A percentile compares a stretch with the other conserved stretches of the same genome.
phyloP scores from a whole-genome alignment of 1,284 basidiomycete species.

The Pascua guehoae region DNA sequence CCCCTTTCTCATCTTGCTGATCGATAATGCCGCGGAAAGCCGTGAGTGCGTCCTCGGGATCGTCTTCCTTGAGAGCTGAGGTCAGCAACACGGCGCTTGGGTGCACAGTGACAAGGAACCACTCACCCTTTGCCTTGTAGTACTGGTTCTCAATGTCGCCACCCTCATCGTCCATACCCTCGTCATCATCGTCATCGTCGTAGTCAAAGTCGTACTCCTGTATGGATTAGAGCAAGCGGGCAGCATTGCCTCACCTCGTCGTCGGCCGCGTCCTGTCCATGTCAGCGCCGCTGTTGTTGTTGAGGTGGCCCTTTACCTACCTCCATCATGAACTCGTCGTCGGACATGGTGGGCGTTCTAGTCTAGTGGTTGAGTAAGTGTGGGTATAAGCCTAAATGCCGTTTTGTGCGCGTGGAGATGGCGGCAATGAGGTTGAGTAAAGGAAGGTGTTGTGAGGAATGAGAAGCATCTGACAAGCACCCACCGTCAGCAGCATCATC shows the following conservation, averaged over 20 bases:
- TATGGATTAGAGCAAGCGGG: background rate
- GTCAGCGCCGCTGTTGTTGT: slow-evolving; percentile 13
- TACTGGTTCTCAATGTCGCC: slow-evolving; percentile 99
- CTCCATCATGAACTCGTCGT: slow-evolving; percentile 53
- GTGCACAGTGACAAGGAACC: background rate
- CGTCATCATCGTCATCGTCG: slow-evolving; percentile 80
- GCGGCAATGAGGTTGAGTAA: too few species aligned
- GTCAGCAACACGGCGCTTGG: background rate
- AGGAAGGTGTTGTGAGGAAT: too few species aligned
- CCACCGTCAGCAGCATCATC: too few species aligned
- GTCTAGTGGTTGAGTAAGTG: too few species aligned
- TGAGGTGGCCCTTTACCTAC: slow-evolving; percentile 22
- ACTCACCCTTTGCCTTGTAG: slow-evolving; percentile 90
- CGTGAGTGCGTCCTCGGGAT: slow-evolving; percentile 79
- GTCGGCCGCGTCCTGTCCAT: slow-evolving; percentile 44
- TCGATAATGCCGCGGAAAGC: slow-evolving; percentile 84
- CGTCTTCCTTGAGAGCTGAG: slow-evolving; percentile 84
- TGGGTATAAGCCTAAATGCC: too few species aligned
- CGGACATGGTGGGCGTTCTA: slow-evolving; percentile 39
- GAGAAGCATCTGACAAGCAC: too few species aligned
- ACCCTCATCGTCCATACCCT: slow-evolving; percentile 62
- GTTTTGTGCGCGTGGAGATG: too few species aligned
- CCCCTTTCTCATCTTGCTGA: slow-evolving; percentile 82
- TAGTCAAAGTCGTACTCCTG: slow-evolving; percentile 98
- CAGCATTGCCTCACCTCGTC: slow-evolving; percentile 41